phyloP scores from a whole-genome alignment of 306 rosid genomes.

The Castanopsis chinensis region DNA sequence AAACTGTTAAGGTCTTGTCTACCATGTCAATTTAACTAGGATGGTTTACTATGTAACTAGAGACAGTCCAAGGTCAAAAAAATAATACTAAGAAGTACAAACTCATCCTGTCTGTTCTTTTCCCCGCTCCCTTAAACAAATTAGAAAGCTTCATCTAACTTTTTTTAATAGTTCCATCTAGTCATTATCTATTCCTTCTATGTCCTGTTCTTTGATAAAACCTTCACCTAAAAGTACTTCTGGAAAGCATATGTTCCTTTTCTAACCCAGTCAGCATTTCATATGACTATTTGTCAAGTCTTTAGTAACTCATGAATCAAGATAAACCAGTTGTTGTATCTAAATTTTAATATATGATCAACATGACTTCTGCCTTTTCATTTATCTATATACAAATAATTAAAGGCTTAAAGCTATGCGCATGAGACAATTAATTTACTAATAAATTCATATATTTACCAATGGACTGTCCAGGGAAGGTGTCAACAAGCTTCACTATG shows the following conservation, averaged over 20 bases:
- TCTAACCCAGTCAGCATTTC: not conserved
- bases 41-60: too few relatives aligned
- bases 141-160: too few relatives aligned
- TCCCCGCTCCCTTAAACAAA: too few relatives aligned
- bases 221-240: not conserved
- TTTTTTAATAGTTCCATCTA: not conserved
- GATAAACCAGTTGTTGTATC: not conserved
- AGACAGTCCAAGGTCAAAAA: too few relatives aligned
- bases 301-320: not conserved
- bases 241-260: not conserved
- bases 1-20: too few relatives aligned
- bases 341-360: too few relatives aligned
- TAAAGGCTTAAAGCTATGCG: too few relatives aligned
- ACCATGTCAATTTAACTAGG: too few relatives aligned
- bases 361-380: too few relatives aligned
- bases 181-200: not conserved
- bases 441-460: conserved; percentile 34
- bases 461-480: conserved; percentile 72
- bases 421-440: not conserved
- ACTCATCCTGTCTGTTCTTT: too few relatives aligned
- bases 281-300: not conserved
- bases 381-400: too few relatives aligned
- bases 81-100: too few relatives aligned
- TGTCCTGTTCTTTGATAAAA: not conserved
- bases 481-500: conserved; percentile 62